These are phyloP conservation scores for Claviceps purpurea DNA, from an alignment of 2,329 filamentous ascomycete species.

Conservation along the genomic window DNA sequence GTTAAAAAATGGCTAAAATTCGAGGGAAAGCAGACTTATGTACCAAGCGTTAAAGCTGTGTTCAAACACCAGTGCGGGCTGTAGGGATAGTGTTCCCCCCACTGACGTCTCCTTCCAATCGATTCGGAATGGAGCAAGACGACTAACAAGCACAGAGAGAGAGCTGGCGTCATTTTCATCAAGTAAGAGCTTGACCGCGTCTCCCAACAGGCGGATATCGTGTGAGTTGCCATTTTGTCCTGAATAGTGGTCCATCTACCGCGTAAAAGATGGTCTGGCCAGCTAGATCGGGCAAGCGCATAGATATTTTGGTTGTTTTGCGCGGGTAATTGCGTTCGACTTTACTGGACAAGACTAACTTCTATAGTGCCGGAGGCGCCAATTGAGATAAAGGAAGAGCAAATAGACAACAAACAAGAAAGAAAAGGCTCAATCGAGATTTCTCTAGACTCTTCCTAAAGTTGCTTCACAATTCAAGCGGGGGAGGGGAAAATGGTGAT, in stretches of 20 bases:
- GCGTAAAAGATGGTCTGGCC: neutral
- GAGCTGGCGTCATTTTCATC: neutral
- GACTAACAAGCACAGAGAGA: neutral
- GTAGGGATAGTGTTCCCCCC: neutral
- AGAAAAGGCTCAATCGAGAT: too few relatives aligned
- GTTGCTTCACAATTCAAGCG: too few relatives aligned
- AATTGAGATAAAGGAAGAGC: too few relatives aligned
- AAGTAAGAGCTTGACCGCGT: neutral
- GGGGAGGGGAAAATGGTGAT: too few relatives aligned
- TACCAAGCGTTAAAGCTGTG: neutral
- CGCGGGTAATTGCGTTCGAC: too few relatives aligned
- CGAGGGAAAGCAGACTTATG: neutral
- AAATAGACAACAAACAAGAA: too few relatives aligned
- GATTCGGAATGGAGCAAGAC: neutral
- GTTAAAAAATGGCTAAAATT: neutral
- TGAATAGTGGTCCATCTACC: too few relatives aligned
- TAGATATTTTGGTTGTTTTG: too few relatives aligned
- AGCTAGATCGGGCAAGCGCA: neutral
- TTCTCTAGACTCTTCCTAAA: too few relatives aligned
- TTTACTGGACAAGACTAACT: too few relatives aligned
- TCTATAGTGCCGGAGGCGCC: too few relatives aligned
- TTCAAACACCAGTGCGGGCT: neutral
- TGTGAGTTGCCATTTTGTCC: neutral
- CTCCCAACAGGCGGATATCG: neutral
- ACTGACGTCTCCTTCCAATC: neutral